Conservation (phyloP, 140 eudicot species). For the Ambrosia hybrid region DNA sequence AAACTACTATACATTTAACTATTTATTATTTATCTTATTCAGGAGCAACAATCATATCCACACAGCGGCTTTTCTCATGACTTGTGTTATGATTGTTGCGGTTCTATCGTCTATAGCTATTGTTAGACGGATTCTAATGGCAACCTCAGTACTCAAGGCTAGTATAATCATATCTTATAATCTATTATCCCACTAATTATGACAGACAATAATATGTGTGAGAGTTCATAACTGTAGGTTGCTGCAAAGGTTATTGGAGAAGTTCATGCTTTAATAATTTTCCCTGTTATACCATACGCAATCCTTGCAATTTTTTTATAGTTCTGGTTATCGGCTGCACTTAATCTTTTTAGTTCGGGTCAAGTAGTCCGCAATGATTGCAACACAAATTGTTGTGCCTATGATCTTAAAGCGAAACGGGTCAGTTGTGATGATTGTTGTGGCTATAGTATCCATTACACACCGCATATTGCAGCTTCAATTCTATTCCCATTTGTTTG, state of each 20-base stretch:
- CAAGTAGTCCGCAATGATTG: constrained; percentile 62
- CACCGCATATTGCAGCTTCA: constrained; percentile 79
- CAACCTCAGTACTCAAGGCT: constrained; percentile 91
- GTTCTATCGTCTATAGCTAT: constrained; percentile 78
- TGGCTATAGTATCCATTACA: constrained; percentile 73
- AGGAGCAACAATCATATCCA: constrained; percentile 81
- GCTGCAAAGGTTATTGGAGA: constrained; percentile 98
- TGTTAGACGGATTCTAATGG: constrained; percentile 89
- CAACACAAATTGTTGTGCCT: constrained; percentile 72
- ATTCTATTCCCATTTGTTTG: constrained; percentile 87
- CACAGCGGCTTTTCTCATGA: constrained; percentile 74
- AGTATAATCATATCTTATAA: constrained; percentile 17
- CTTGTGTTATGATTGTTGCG: constrained; percentile 64
- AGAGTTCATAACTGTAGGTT: constrained; percentile 42
- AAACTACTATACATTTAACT: neutral
- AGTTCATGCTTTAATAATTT: constrained; percentile 85
- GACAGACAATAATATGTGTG: no score
- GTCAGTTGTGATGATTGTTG: constrained; percentile 85
- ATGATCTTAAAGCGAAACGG: constrained; percentile 61
- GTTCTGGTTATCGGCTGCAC: constrained; percentile 86
- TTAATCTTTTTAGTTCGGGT: constrained; percentile 87
- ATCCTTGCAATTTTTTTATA: constrained; percentile 82
- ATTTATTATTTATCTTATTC: constrained; percentile 24
- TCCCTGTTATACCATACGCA: constrained; percentile 73
- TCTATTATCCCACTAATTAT: neutral